Evolutionary conservation across 495 filamentous ascomycete genomes (phyloP), one percentile per base, ranked within the genome.

Genomic region (Penicillium coffeae): DNA sequence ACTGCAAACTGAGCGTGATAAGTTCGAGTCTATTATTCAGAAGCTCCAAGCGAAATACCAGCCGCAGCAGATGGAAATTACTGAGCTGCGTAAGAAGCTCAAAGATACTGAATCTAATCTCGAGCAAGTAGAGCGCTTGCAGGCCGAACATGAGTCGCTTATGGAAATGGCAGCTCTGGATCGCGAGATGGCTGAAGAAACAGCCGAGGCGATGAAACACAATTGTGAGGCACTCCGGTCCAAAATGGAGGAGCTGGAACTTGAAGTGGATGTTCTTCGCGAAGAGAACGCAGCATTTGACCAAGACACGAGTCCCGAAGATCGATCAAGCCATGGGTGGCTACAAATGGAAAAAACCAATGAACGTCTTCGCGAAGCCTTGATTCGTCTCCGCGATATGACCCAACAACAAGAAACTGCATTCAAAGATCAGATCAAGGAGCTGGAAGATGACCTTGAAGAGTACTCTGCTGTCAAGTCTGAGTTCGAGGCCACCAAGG

Each of bases 141-240:
- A 91, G 58, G 86, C 84, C 0, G 90, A 96, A 43, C 82, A 93
- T 66, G 93, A 96, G 14, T 78, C 82, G 5, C 74, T 85, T 13
- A 70, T 96, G 67, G 94, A 98, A 71, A 85, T 95, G 71, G 88
- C 89, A 14, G 84, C 86, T 0, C 71, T 98, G 15, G 93, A 98
- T 60, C 78, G 89, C 13, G 92, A 97, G 65, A 96, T 97, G 90
- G 94, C 93, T 2, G 92, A 96, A 65, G 92, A 97, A 60, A 88
- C 82, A 30, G 85, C 87, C 5, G 93, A 97, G 52, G 78, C 80
- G 14, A 73, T 85, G 25, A 91, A 87, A 61, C 76, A 80, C 2
- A 93, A 97, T 64, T 74, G 91, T 15, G 88, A 95, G n/a, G 73
- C 80, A 3, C 66, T 95, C 37, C 85, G 86, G 54, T 66, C 75